Percentiles rank a stretch among this genome's conserved stretches.
These are phyloP conservation scores for Metschnikowia hibisci DNA, from an alignment of 805 yeast genomes.

Conservation along the genomic window DNA sequence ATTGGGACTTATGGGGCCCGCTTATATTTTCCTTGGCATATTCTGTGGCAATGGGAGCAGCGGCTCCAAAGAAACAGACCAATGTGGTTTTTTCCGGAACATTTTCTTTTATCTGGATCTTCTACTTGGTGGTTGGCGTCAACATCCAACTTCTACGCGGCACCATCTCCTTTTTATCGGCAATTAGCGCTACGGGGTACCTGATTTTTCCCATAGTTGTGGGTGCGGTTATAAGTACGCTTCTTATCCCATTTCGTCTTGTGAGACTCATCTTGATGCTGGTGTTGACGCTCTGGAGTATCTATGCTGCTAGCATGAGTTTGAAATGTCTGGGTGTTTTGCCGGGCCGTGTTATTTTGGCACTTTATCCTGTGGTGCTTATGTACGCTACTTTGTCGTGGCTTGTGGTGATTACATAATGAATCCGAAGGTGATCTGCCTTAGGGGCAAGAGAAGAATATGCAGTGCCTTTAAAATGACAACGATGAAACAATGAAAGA, in stretches of 20 bases:
- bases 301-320: conserved; percentile 59
- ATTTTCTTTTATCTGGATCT: conserved; percentile 60
- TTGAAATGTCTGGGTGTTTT: conserved; percentile 63
- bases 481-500: too few relatives aligned
- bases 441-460: background rate
- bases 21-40: conserved; percentile 55
- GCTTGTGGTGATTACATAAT: conserved; percentile 57
- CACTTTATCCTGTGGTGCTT: conserved; percentile 62
- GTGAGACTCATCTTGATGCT: conserved; percentile 46
- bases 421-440: too few relatives aligned
- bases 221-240: conserved; percentile 46
- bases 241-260: conserved; percentile 45
- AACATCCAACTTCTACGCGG: conserved; percentile 64
- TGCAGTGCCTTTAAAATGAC: too few relatives aligned
- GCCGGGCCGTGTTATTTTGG: conserved; percentile 57
- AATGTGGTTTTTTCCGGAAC: conserved; percentile 58
- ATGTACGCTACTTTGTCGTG: conserved; percentile 62
- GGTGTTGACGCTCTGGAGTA: conserved; percentile 55
- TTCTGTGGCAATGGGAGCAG: conserved; percentile 49
- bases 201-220: conserved; percentile 62
- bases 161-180: conserved; percentile 61
- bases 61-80: conserved; percentile 44
- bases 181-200: conserved; percentile 67
- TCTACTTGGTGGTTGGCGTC: conserved; percentile 55
- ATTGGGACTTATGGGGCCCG: conserved; percentile 74